phyloP scores from a whole-genome alignment of 164 flowering plant species.

The Macadamia integrifolia region DNA sequence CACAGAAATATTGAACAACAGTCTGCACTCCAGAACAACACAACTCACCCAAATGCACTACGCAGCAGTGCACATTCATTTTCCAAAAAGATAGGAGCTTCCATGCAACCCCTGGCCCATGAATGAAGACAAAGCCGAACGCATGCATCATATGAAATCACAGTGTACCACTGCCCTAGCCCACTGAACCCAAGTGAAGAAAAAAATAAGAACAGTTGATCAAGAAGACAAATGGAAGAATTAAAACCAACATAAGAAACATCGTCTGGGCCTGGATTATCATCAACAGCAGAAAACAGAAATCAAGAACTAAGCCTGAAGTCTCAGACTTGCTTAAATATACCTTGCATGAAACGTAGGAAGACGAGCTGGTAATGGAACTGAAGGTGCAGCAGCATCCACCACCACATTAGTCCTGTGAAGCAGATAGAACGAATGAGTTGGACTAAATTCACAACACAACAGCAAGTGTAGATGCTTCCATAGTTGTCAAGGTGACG shows the following conservation, averaged over 20 bases:
- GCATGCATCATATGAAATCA: constrained; percentile 90
- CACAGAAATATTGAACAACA: background rate
- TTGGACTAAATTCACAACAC: background rate
- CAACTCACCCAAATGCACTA: constrained; percentile 71
- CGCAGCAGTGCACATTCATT: constrained; percentile 78
- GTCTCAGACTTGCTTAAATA: constrained; percentile 1
- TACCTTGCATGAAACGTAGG: constrained; percentile 96
- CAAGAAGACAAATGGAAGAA: background rate
- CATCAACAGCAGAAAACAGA: background rate
- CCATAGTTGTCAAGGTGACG: no score
- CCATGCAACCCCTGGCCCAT: constrained; percentile 83
- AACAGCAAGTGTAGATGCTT: constrained; percentile 1
- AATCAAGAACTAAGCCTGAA: constrained; percentile 2
- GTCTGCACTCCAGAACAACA: background rate
- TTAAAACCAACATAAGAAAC: background rate
- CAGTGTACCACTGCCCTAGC: constrained; percentile 85
- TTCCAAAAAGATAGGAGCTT: constrained; percentile 85
- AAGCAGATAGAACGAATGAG: background rate
- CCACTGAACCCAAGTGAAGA: constrained; percentile 41
- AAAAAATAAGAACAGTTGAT: background rate
- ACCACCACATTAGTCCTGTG: constrained; percentile 39
- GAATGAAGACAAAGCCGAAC: constrained; percentile 94
- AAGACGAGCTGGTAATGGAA: constrained; percentile 53
- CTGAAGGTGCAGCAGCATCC: constrained; percentile 41
- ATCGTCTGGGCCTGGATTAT: no score